phyloP scores from a whole-genome alignment of 2,329 filamentous ascomycete species.

The Lachnellula subtilissima region DNA sequence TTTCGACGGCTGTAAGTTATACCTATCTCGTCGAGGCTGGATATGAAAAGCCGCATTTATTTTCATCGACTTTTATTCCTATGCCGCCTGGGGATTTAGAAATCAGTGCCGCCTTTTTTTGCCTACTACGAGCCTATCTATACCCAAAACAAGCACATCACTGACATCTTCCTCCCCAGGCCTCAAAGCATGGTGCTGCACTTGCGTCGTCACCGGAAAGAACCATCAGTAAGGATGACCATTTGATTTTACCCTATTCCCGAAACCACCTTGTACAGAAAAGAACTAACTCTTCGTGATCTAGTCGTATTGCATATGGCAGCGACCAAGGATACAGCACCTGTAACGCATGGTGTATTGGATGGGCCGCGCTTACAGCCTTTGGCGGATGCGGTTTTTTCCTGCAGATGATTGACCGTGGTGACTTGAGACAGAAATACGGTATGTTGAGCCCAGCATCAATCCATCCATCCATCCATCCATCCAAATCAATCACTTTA shows the following conservation, averaged over 20 bases:
- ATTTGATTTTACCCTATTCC: no score
- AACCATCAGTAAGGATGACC: background rate
- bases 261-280: no score
- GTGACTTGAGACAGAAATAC: constrained; percentile 5
- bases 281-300: no score
- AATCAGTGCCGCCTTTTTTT: no score
- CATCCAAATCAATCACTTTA: background rate
- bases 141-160: no score
- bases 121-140: no score
- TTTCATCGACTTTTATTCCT: background rate
- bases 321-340: background rate
- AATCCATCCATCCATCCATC: background rate
- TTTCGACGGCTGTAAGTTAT: constrained; percentile 2
- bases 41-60: background rate
- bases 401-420: constrained; percentile 7
- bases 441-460: background rate
- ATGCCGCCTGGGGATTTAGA: background rate
- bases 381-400: constrained; percentile 3
- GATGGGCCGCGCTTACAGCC: background rate
- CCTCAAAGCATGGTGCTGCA: constrained; percentile 6
- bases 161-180: background rate
- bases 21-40: background rate
- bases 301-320: background rate
- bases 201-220: constrained; percentile 6
- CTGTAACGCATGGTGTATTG: constrained; percentile 6